phyloP scores from a whole-genome alignment of 2,329 filamentous ascomycete genomes.

The Sclerotinia trifoliorum region DNA sequence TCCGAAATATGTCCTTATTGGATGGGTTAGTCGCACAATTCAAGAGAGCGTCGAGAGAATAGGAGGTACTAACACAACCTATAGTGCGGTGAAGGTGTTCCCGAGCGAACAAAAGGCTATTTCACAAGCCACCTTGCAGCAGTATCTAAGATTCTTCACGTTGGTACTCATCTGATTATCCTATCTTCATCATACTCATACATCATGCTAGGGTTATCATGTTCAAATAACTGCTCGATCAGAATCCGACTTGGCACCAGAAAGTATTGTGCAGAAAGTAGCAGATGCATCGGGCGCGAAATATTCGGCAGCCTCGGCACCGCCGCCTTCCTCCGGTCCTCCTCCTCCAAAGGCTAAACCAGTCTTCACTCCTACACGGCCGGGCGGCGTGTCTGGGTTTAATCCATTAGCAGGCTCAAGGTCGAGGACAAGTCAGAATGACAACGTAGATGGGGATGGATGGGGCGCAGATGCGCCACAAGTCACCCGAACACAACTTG shows the following conservation, averaged over 20 bases:
- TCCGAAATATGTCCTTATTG: constrained; percentile 89
- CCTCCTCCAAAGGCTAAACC: constrained; percentile 78
- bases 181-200: constrained; percentile 21
- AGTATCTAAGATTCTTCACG: constrained; percentile 87
- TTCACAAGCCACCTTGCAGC: constrained; percentile 92
- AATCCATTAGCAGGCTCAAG: constrained; percentile 69
- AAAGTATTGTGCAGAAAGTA: constrained; percentile 88
- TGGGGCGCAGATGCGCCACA: constrained; percentile 96
- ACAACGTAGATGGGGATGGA: constrained; percentile 74
- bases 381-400: constrained; percentile 50
- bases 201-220: constrained; percentile 70
- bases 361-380: constrained; percentile 75
- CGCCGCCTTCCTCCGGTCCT: constrained; percentile 46
- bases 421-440: constrained; percentile 52
- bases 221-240: constrained; percentile 96
- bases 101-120: constrained; percentile 97
- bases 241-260: constrained; percentile 82
- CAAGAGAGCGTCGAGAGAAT: not conserved
- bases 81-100: constrained; percentile 90
- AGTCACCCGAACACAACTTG: constrained; percentile 78
- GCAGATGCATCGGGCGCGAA: constrained; percentile 92
- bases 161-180: constrained; percentile 40
- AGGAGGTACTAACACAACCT: constrained; percentile 31
- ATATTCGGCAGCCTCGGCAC: constrained; percentile 71
- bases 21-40: constrained; percentile 59